Evolutionary conservation across 1,284 basidiomycete genomes (phyloP), one percentile per base, ranked within the genome.

Genomic region (Irpex sp.): DNA sequence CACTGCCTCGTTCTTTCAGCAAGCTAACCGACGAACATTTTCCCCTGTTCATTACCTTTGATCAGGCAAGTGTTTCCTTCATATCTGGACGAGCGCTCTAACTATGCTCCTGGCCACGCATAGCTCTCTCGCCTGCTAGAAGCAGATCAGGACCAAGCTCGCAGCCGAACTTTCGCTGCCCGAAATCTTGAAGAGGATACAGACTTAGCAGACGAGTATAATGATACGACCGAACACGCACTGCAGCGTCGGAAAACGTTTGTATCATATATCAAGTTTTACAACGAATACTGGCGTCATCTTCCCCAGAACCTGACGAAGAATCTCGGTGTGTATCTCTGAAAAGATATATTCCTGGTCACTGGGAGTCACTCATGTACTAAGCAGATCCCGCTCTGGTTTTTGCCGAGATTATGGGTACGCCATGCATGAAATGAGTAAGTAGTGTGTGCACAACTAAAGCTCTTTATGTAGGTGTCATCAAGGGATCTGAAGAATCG

Each of bases 371-470:
- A 3, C 6, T 9, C n/a, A 11, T 45, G 1, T 32, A 59, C 66
- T 59, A 3, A 69, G 27, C 70, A 92, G 92, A 92, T 77, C 85
- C 91, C 0, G 84, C 88, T 2, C 82, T 93, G 7, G 89, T 93
- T 2, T 95, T 89, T 74, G 89, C 86, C n/a, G 92, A 95, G 74
- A 83, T 94, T 60, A 85, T 94, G 74, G 92, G 92, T 88, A 71
- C 15, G 78, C 76, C 44, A 13, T 64, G 6, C 24, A 13, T 49
- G 6, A 5, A 67, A n/a, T n/a, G n/a, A n/a, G n/a, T n/a, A n/a
- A n/a, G 15, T 27, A 67, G 4, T 67, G 10, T 22, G 10, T 13
- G 27, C n/a, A n/a, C n/a, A n/a, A 32, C 6, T 27, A 32, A 15
- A 15, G 11, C 6, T 59, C n/a, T 59, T 24, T 10, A 59, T 63